Base-by-base conservation (phyloP, 2,329 filamentous ascomycete species). In the Alternaria metachromatica region DNA sequence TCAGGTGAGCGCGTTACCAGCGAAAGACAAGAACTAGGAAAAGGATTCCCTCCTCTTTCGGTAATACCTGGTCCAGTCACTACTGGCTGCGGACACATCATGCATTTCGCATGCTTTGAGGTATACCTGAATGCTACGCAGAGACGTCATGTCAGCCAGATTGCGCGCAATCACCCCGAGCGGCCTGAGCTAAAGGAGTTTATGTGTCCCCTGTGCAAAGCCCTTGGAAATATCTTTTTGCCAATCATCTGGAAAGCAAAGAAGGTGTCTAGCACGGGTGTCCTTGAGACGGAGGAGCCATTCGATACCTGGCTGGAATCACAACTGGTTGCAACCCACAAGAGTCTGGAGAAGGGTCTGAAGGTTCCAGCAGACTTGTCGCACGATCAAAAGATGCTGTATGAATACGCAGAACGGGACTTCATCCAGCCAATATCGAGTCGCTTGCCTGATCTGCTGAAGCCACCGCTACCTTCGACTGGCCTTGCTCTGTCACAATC, bases 101-200 rank as follows among this genome's bases (percentile, higher is more conserved):
- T 99, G 96, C 96, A 99, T 79, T 98, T 92, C 78, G 89, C 88
- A 70, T 99, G 96, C 81, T 99, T 99, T 76, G 94, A 97, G 74
- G 88, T 92, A 44, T 99, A 98, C 76, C 91, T 93, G 68, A 88
- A 92, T 49, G 93, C 95, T 5, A 97, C 93, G 0, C 86, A 90
- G 57, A 87, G 94, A 64, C 88, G 96, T 43, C 96, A 99, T 76
- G 88, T 88, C 20, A 93, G 96, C 73, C 96, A 99, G 78, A 97
- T 99, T 78, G 94, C 96, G 8, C 88, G 96, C 13, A 93, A 97
- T 72, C 96, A 98, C 72, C 96, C 96, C 0, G 96, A 99, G 78
- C 87, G 90, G 59, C 86, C 93, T 2, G 85, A 87, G 20, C 84
- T 88, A 46, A 92, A 96, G 66, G 96, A 99, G 73, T 99, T 99